These are phyloP conservation scores for Populus ilicifolia DNA, from an alignment of 345 rosid genomes.

Conservation along the genomic window DNA sequence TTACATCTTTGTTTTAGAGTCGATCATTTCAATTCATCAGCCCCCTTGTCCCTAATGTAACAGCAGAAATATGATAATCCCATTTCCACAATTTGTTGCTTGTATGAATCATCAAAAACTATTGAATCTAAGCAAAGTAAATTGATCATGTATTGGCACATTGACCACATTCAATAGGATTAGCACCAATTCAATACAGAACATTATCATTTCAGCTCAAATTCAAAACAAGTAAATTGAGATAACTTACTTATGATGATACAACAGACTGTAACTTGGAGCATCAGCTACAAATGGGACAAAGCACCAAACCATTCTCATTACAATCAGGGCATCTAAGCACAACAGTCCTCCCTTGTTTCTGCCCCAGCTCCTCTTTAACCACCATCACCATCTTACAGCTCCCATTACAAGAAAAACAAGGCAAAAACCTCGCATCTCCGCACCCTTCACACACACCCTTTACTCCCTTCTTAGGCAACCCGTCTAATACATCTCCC, in stretches of 20 bases:
- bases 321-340: conserved; percentile 64
- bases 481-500: conserved; percentile 50
- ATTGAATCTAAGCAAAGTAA: not conserved
- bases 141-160: not conserved
- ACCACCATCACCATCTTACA: conserved; percentile 61
- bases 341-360: conserved; percentile 36
- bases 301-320: conserved; percentile 80
- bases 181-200: not conserved
- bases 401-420: conserved; percentile 68
- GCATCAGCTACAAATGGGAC: conserved; percentile 55
- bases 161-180: not conserved
- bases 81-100: not conserved
- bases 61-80: too few species aligned
- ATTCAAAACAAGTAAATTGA: conserved; percentile 6
- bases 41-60: too few species aligned
- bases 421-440: conserved; percentile 72
- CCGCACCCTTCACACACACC: conserved; percentile 64
- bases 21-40: too few species aligned
- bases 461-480: conserved; percentile 38
- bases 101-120: not conserved
- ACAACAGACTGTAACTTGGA: not conserved
- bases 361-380: conserved; percentile 6
- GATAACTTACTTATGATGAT: conserved; percentile 9
- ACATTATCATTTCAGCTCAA: not conserved
- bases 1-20: too few species aligned